Conservation (phyloP, 225 moss, liverwort and hornwort species). For the Lunularia cruciata region DNA sequence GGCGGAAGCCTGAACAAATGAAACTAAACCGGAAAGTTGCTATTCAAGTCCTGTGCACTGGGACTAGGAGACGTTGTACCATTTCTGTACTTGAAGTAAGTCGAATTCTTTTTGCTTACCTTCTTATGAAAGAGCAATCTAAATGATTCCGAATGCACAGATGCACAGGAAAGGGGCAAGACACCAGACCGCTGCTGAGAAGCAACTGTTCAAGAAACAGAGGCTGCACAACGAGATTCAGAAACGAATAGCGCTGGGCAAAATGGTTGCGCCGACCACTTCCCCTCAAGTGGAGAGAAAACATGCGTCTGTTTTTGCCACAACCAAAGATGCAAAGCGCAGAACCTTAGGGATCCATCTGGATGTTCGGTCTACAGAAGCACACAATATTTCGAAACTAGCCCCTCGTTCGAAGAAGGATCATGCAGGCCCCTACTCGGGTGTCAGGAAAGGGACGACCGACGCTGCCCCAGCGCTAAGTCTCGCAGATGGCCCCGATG, state of each 20-base stretch:
- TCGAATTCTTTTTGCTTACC: too few species aligned
- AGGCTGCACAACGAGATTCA: slow-evolving; percentile 63
- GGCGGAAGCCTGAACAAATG: too few species aligned
- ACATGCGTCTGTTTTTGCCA: slow-evolving; percentile 26
- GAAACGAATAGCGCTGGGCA: slow-evolving; percentile 63
- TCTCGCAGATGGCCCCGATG: neutral
- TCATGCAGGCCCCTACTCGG: neutral
- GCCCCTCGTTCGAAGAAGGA: neutral
- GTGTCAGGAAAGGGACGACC: neutral
- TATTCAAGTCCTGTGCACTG: too few species aligned
- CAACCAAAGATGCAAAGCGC: slow-evolving; percentile 23
- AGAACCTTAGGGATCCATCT: slow-evolving; percentile 12
- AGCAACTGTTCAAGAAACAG: slow-evolving; percentile 48
- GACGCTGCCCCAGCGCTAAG: neutral
- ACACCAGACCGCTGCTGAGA: slow-evolving; percentile 62
- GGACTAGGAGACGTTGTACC: too few species aligned
- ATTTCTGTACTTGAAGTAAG: too few species aligned
- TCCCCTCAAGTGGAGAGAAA: slow-evolving; percentile 3
- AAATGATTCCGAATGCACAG: too few species aligned
- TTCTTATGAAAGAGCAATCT: too few species aligned
- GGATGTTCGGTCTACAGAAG: neutral
- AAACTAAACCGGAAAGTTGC: too few species aligned
- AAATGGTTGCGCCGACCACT: slow-evolving; percentile 16
- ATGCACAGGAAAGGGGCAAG: slow-evolving; percentile 69
- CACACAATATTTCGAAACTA: neutral